Conservation (phyloP, 768 basidiomycete genomes). For the Mycena rosella region DNA sequence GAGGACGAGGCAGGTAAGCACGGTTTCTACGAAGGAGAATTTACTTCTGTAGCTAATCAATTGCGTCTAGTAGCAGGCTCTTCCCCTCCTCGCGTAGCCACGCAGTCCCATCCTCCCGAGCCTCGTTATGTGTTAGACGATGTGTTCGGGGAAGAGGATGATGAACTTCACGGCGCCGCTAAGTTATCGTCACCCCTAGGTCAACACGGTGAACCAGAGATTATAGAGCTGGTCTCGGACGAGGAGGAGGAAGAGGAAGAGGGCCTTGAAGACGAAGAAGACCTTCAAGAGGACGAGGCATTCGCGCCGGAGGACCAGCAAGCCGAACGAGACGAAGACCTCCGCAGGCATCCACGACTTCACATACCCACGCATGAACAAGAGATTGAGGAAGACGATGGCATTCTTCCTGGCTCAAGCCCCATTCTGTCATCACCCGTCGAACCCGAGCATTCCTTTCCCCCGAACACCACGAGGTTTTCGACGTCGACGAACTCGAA, state of each 20-base stretch:
- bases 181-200: background rate
- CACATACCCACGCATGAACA: background rate
- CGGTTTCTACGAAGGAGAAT: background rate
- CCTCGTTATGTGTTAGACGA: slow-evolving; percentile 5
- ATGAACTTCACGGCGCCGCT: slow-evolving; percentile 24
- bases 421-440: slow-evolving; percentile 27
- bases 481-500: slow-evolving; percentile 16
- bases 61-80: slow-evolving; percentile 12
- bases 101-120: background rate
- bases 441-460: slow-evolving; percentile 24
- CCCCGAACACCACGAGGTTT: slow-evolving; percentile 8
- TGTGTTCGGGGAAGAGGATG: slow-evolving; percentile 27
- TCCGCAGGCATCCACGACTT: background rate
- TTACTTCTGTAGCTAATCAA: background rate
- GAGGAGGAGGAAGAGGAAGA: slow-evolving; percentile 40
- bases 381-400: slow-evolving; percentile 22
- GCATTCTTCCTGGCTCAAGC: slow-evolving; percentile 27
- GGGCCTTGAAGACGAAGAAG: slow-evolving; percentile 27
- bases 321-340: slow-evolving; percentile 35
- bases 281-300: slow-evolving; percentile 34
- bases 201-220: slow-evolving; percentile 32
- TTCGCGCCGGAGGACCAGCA: slow-evolving; percentile 30
- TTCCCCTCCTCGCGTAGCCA: slow-evolving; percentile 19
- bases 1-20: slow-evolving; percentile 35
- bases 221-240: slow-evolving; percentile 39